Evolutionary conservation across 2,329 filamentous ascomycete species (phyloP), one percentile per base, ranked within the genome.

Genomic region (Alternaria novae-zelandiae): DNA sequence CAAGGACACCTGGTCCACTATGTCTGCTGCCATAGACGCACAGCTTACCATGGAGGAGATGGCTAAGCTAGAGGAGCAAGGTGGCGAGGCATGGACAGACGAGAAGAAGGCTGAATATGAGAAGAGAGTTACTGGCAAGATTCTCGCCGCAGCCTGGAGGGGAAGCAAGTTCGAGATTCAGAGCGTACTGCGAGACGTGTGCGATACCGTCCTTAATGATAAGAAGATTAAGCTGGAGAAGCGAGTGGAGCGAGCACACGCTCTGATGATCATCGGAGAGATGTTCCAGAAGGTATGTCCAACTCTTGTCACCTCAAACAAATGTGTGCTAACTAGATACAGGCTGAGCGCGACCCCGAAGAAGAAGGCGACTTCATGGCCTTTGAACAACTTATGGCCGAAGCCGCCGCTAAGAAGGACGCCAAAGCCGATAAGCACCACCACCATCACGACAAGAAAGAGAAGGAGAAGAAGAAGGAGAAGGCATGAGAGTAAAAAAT

Each of bases 1-100:
- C 74, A 98, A 98, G 86, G 96, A 99, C 77, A 98, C 96, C 1
- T 99, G 96, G 96, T 95, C 92, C 77, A 99, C 96, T 28, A 97
- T 99, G 78, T 94, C 90, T 67, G 96, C 93, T 55, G 96, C 96
- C 43, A 97, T 99, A 69, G 94, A 97, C 77, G 96, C 96, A 25
- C 96, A 99, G 83, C 91, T 97, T 84, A 97, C 94, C 64, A 97
- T 99, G 89, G 95, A 99, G 84, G 95, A 97, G 81, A 98, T 99
- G 96, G 94, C 94, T 58, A 94, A 95, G 80, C 86, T 95, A 82
- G 96, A 99, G 83, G 92, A 97, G 84, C 90, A 90, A 75, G 96
- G 95, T 57, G 96, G 96, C 54, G 96, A 97, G 59, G 94, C 97
- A 65, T 99, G 96, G 96, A 98, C 96, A 1, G 96, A 99, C 67